phyloP scores from a whole-genome alignment of 192 early-diverging fungal genomes.

The Gorgonomyces haynaldii region DNA sequence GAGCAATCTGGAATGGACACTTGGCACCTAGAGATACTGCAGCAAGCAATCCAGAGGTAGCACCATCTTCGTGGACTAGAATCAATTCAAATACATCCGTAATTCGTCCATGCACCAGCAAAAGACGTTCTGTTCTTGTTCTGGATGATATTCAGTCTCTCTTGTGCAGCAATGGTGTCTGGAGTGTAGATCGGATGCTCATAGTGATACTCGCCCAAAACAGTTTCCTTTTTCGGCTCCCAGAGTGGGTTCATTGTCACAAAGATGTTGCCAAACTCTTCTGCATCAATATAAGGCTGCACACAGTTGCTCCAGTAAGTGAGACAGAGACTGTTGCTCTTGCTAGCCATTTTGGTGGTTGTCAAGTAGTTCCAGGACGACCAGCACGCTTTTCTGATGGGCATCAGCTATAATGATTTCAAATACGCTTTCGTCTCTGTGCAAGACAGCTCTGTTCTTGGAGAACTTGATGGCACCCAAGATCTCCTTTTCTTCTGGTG shows the following conservation, averaged over 20 bases:
- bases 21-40: conserved; percentile 40
- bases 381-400: conserved; percentile 28
- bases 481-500: conserved; percentile 31
- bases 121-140: conserved; percentile 32
- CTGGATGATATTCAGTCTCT: conserved; percentile 30
- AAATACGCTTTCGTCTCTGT: conserved; percentile 32
- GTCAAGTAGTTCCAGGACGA: conserved; percentile 55
- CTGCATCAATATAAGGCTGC: conserved; percentile 34
- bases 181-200: conserved; percentile 37
- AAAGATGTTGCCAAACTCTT: conserved; percentile 37
- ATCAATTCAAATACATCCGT: no score
- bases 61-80: conserved; percentile 52
- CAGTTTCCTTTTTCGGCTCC: conserved; percentile 27
- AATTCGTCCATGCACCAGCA: conserved; percentile 54
- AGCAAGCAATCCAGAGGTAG: conserved; percentile 44
- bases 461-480: conserved; percentile 34
- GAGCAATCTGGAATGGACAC: conserved; percentile 29
- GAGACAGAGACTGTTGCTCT: conserved; percentile 26
- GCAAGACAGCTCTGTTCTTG: conserved; percentile 39
- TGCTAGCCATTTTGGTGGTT: conserved; percentile 13
- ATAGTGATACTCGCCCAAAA: conserved; percentile 36
- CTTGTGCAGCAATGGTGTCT: conserved; percentile 40
- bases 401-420: conserved; percentile 34
- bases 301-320: conserved; percentile 58
- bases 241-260: conserved; percentile 48